Conservation (phyloP, 2,329 filamentous ascomycete genomes). For the Aspergillus latus region DNA sequence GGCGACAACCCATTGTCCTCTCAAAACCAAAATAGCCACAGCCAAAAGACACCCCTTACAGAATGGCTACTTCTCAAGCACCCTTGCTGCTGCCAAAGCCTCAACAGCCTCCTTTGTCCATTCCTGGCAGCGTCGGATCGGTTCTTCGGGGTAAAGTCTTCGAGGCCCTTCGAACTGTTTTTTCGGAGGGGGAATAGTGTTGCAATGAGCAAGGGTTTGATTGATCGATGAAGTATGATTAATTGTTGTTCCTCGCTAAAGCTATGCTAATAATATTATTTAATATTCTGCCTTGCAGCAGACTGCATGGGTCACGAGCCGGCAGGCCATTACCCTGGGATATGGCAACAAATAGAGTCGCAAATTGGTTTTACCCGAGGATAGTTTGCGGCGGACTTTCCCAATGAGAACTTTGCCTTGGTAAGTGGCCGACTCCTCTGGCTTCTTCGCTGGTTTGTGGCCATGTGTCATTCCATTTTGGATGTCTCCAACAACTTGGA, state of each 20-base stretch:
- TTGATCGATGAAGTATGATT: too few relatives aligned
- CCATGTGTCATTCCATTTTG: not conserved
- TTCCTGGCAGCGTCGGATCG: not conserved
- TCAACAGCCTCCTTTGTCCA: not conserved
- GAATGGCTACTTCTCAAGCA: not conserved
- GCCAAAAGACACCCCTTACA: too few relatives aligned
- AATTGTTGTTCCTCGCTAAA: too few relatives aligned
- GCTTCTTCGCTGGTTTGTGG: not conserved
- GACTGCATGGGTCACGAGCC: too few relatives aligned
- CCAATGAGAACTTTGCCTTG: slow-evolving; percentile 1
- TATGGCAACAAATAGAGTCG: not conserved
- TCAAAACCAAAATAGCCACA: too few relatives aligned
- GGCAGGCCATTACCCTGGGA: too few relatives aligned
- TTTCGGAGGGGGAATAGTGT: not conserved
- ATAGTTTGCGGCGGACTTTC: not conserved
- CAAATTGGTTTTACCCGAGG: not conserved
- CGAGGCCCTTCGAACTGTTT: not conserved
- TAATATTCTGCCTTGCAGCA: too few relatives aligned
- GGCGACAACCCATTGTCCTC: too few relatives aligned
- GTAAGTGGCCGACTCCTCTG: not conserved
- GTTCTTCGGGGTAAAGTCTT: not conserved
- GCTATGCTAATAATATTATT: too few relatives aligned
- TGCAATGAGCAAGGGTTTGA: not conserved
- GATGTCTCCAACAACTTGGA: not conserved
- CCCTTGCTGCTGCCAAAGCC: not conserved